These are phyloP conservation scores for Cyclostephanos tholiformis DNA, from an alignment of 108 stramenopile species.

Conservation along the genomic window DNA sequence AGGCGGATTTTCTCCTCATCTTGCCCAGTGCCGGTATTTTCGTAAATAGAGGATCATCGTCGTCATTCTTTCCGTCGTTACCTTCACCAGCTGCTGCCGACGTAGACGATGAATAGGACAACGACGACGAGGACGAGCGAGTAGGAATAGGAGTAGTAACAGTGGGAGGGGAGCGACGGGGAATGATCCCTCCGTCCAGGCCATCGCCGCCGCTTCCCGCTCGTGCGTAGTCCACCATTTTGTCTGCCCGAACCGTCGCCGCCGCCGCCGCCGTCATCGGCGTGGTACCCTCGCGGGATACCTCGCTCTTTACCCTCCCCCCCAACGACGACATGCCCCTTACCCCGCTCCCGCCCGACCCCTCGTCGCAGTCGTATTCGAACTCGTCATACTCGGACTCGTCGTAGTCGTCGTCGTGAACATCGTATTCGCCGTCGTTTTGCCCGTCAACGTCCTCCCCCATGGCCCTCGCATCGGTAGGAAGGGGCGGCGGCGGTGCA, in stretches of 20 bases:
- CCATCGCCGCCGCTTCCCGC: background rate
- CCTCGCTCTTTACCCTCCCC: background rate
- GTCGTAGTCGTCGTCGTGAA: background rate
- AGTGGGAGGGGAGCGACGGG: background rate
- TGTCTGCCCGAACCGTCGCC: slow-evolving; percentile 4
- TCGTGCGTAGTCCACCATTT: background rate
- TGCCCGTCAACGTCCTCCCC: background rate
- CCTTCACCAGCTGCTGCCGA: background rate
- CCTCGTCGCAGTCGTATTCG: background rate
- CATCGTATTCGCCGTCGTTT: background rate
- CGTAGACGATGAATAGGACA: background rate
- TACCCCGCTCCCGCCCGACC: no score
- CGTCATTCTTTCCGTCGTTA: background rate
- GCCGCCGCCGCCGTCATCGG: background rate
- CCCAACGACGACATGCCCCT: no score
- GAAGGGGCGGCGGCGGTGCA: no score
- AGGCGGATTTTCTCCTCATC: background rate
- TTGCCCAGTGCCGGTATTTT: background rate
- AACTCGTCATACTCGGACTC: background rate
- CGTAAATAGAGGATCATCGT: no score
- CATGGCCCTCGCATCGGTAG: background rate
- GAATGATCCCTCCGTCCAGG: background rate
- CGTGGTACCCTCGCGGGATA: background rate
- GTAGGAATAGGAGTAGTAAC: background rate
- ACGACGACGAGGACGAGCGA: no score